Base-by-base conservation (phyloP, 805 yeast species). In the Wickerhamomyces canadensis region DNA sequence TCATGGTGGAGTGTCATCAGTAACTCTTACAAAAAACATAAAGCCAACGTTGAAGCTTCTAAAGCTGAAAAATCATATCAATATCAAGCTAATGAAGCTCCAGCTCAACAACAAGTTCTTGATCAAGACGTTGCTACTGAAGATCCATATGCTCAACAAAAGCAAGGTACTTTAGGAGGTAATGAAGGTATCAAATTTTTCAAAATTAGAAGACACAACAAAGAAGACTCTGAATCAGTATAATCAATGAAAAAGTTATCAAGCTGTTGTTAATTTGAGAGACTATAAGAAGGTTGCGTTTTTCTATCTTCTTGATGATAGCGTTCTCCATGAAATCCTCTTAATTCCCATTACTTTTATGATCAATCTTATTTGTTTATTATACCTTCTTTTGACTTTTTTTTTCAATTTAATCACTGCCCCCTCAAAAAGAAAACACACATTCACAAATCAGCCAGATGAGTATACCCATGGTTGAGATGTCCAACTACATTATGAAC, bases 101-200 rank as follows among this genome's bases (percentile, higher is more conserved):
- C 26, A 39, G 32, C 27, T 35, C 40, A 25, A 33, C 31, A 23
- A 30, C 44, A 51, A 36, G 45, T 45, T 44, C 39, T 47, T 40
- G 27, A 53, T 38, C 42, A 52, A 42, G 45, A 55, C 46, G 45
- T 49, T 7, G 32, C 35, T 35, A 33, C 46, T 30, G 42, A 45
- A 27, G 44, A 56, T 33, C 54, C 50, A 29, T 47, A 46, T 14
- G 42, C 58, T 44, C 42, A 61, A 47, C 43, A 55, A 52, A 27
- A 52, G 30, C 58, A 45, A 41, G 51, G 55, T 10, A 52, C 58
- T 15, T 37, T 54, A 26, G 62, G 53, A 17, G 58, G 67, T 39
- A 74, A 72, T 40, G 67, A 72, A 44, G 89, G 89, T 33, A 81
- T 83, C 52, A 78, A 84, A 61, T 83, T 82, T 62, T 83, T 82